phyloP scores from a whole-genome alignment of 2,329 filamentous ascomycete species.

The Cladosporium colombiae region DNA sequence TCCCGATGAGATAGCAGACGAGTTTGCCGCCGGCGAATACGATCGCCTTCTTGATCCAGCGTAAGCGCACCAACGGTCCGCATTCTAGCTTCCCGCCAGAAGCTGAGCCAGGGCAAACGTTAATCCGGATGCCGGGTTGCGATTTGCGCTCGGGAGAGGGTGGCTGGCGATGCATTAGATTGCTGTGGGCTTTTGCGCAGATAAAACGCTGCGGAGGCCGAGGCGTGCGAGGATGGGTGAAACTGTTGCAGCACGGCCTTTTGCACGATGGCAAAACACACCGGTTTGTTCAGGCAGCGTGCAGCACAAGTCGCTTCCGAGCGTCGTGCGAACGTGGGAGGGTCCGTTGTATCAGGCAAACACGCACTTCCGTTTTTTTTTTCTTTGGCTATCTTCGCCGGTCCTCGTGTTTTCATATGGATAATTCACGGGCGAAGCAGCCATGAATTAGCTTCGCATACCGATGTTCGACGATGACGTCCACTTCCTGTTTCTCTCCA shows the following conservation, averaged over 20 bases:
- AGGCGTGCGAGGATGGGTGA: not conserved
- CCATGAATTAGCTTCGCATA: not conserved
- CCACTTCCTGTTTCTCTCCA: not conserved
- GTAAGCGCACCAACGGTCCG: not conserved
- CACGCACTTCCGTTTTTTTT: not conserved
- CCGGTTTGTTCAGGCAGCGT: not conserved
- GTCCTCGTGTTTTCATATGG: not conserved
- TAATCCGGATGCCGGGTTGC: conserved; percentile 5
- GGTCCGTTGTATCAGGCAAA: not conserved
- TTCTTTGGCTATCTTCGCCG: not conserved
- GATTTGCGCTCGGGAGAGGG: not conserved
- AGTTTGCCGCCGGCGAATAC: not conserved
- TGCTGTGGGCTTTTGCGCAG: not conserved
- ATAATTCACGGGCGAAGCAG: not conserved
- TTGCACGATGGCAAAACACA: not conserved
- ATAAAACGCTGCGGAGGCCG: not conserved
- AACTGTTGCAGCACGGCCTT: conserved; percentile 4
- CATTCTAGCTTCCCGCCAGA: conserved; percentile 8
- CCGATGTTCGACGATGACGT: not conserved
- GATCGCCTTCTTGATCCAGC: conserved; percentile 4
- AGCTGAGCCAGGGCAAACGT: conserved; percentile 3
- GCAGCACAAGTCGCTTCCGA: not conserved
- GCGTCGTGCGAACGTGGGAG: conserved; percentile 3
- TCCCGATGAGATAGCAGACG: not conserved
- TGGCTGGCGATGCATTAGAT: conserved; percentile 4